A percentile compares a stretch with the other conserved stretches of the same genome.
phyloP scores from a whole-genome alignment of 73 alveolate genomes.

The Paramecium biaurelia region DNA sequence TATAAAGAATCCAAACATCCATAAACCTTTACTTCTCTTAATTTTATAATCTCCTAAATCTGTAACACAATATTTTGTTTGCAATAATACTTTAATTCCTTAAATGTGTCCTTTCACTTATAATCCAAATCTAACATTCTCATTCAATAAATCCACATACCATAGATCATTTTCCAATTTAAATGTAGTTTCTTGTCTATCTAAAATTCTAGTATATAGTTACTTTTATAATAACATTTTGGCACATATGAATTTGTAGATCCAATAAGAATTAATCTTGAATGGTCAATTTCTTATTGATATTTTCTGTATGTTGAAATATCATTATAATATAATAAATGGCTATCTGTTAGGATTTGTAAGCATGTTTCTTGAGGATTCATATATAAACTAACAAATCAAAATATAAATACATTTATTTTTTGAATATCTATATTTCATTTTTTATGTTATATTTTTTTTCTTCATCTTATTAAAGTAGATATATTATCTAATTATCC shows the following conservation, averaged over 20 bases:
- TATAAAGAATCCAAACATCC: background rate
- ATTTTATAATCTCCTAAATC: background rate
- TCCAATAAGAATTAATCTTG: background rate
- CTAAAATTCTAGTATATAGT: background rate
- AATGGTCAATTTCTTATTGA: background rate
- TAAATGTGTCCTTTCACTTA: background rate
- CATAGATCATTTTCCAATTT: background rate
- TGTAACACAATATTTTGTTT: background rate
- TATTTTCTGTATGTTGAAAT: background rate
- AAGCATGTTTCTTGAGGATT: background rate
- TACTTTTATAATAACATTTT: background rate
- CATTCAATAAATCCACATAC: background rate
- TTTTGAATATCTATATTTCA: background rate
- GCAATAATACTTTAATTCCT: background rate
- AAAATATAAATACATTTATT: background rate
- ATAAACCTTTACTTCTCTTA: background rate
- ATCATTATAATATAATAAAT: background rate
- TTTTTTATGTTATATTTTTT: background rate
- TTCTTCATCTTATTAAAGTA: background rate
- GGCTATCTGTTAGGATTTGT: background rate
- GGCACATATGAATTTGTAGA: background rate
- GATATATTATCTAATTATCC: background rate
- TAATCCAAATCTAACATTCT: background rate
- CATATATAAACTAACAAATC: background rate
- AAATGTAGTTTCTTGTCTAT: background rate